These are phyloP conservation scores for Tricharina praecox DNA, from an alignment of 495 filamentous ascomycete genomes.

Conservation along the genomic window DNA sequence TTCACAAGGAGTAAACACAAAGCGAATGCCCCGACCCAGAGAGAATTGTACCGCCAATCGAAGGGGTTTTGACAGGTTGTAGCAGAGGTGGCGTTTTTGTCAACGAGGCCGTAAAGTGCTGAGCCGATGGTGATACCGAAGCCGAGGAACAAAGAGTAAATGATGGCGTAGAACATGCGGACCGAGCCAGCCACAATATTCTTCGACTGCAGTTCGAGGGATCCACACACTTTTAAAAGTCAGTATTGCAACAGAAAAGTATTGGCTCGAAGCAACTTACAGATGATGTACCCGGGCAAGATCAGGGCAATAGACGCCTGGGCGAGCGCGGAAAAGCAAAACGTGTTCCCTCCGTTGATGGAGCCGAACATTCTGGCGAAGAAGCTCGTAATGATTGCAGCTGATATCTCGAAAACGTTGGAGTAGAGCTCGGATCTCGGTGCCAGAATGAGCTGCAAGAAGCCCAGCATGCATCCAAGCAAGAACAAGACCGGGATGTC, in stretches of 20 bases:
- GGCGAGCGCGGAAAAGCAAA: slow-evolving; percentile 85
- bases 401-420: slow-evolving; percentile 84
- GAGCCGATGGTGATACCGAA: slow-evolving; percentile 94
- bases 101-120: slow-evolving; percentile 69
- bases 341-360: slow-evolving; percentile 48
- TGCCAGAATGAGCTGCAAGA: slow-evolving; percentile 63
- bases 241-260: slow-evolving; percentile 4
- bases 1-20: slow-evolving; percentile 71
- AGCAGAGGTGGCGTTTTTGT: slow-evolving; percentile 59
- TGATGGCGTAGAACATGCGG: slow-evolving; percentile 89
- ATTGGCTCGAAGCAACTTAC: slow-evolving; percentile 21
- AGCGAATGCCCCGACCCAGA: slow-evolving; percentile 70
- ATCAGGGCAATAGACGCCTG: slow-evolving; percentile 87
- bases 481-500: slow-evolving; percentile 80
- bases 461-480: slow-evolving; percentile 66
- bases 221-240: slow-evolving; percentile 45
- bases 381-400: slow-evolving; percentile 77
- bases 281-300: slow-evolving; percentile 70
- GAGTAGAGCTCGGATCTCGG: slow-evolving; percentile 64
- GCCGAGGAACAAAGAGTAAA: slow-evolving; percentile 90
- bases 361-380: slow-evolving; percentile 75
- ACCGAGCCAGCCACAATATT: slow-evolving; percentile 80
- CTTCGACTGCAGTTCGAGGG: slow-evolving; percentile 72
- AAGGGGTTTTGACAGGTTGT: slow-evolving; percentile 48
- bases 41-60: slow-evolving; percentile 43